Conservation (phyloP, 441 rosid species). For the Gossypium davidsonii region DNA sequence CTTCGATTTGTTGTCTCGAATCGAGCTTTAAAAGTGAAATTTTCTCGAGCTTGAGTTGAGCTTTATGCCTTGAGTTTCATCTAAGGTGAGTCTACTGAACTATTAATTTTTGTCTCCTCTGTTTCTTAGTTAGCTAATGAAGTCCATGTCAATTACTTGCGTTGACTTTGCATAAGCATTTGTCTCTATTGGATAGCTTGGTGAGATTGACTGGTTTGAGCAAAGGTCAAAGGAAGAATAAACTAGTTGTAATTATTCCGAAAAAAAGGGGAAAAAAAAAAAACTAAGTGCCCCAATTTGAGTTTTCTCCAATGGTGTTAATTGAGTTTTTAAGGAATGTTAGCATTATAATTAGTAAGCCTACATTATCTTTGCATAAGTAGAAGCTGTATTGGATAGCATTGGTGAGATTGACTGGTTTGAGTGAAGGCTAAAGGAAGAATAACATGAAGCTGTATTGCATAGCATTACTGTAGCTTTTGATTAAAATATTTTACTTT, state of each 20-base stretch:
- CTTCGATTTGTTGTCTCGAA: background rate
- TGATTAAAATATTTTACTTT: background rate
- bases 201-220: background rate
- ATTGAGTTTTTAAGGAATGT: no score
- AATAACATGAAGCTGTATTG: background rate
- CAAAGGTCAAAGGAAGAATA: background rate
- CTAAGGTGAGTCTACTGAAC: slow-evolving; percentile 42
- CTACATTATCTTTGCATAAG: no score
- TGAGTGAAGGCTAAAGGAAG: background rate
- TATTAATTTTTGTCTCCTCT: background rate
- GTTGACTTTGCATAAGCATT: background rate
- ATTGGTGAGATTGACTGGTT: background rate
- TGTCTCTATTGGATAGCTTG: background rate
- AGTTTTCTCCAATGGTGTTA: no score
- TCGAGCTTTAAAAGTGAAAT: background rate
- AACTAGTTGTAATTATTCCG: background rate
- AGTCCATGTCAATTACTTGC: background rate
- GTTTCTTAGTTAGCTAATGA: background rate
- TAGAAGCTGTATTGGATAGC: background rate
- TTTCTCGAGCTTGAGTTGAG: background rate
- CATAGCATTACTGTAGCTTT: no score
- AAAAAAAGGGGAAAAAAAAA: no score
- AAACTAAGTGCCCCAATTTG: no score
- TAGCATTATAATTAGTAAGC: no score
- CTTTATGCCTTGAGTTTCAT: background rate